Evolutionary conservation across 139 green algal species (phyloP).

Genomic region (Closterium sp.): DNA sequence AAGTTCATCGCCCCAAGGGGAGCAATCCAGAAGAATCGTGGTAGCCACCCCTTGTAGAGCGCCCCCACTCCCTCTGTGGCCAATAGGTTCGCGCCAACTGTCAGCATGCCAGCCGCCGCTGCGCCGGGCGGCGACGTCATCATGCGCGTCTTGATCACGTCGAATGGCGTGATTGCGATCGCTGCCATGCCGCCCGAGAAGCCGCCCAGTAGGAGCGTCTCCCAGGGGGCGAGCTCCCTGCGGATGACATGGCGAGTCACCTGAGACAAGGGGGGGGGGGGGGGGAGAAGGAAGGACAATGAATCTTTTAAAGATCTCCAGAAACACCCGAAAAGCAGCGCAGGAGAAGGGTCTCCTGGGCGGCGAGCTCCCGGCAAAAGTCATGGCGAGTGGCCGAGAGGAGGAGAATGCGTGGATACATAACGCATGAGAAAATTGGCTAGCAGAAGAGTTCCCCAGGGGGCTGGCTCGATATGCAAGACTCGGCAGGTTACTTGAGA

Average conservation of each 20-base stretch:
- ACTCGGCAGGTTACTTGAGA: no score
- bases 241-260: slow-evolving; percentile 12
- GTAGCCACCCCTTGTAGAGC: slow-evolving; percentile 66
- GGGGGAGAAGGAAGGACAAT: not conserved
- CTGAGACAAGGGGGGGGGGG: slow-evolving; percentile 5
- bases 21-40: slow-evolving; percentile 69
- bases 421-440: no score
- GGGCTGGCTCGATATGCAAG: no score
- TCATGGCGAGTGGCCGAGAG: slow-evolving; percentile 1
- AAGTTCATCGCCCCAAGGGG: slow-evolving; percentile 77
- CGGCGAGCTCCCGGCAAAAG: slow-evolving; percentile 52
- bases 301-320: no score
- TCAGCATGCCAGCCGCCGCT: not conserved
- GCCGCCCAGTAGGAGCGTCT: slow-evolving; percentile 64
- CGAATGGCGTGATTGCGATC: slow-evolving; percentile 63
- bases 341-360: slow-evolving; percentile 61
- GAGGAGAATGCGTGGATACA: no score
- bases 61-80: slow-evolving; percentile 61
- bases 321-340: slow-evolving; percentile 57
- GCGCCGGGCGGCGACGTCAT: slow-evolving; percentile 58
- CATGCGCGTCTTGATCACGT: slow-evolving; percentile 76
- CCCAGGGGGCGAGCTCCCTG: slow-evolving; percentile 57
- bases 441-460: no score
- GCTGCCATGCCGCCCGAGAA: slow-evolving; percentile 62
- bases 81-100: slow-evolving; percentile 43